Conservation (phyloP, 495 filamentous ascomycete genomes). For the Penicillium parvum region DNA sequence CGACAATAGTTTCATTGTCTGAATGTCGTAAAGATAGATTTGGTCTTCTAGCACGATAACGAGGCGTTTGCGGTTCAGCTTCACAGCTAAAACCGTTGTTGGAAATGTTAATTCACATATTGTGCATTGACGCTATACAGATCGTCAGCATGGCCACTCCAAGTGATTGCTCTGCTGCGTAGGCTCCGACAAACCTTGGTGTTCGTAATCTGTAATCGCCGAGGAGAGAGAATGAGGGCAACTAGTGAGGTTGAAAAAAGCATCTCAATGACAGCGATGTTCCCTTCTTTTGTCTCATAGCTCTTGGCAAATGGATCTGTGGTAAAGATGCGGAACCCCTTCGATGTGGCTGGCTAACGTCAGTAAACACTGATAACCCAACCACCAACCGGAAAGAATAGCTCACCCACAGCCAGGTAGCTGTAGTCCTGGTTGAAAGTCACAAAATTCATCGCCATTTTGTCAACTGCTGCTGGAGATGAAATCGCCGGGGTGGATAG, state of each 20-base stretch:
- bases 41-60: slow-evolving; percentile 91
- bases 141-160: slow-evolving; percentile 4
- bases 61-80: slow-evolving; percentile 88
- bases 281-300: slow-evolving; percentile 87
- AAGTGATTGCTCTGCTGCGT: not conserved
- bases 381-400: not conserved
- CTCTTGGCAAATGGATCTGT: slow-evolving; percentile 93
- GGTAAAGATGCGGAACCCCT: slow-evolving; percentile 91
- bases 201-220: slow-evolving; percentile 90
- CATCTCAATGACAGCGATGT: slow-evolving; percentile 95
- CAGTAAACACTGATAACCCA: slow-evolving; percentile 12
- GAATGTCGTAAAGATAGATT: slow-evolving; percentile 97
- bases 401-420: slow-evolving; percentile 84
- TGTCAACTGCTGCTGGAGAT: slow-evolving; percentile 15
- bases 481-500: slow-evolving; percentile 8
- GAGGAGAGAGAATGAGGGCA: slow-evolving; percentile 81
- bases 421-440: slow-evolving; percentile 99
- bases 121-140: slow-evolving; percentile 72
- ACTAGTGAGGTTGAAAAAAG: slow-evolving; percentile 98
- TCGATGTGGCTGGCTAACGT: slow-evolving; percentile 64
- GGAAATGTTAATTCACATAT: slow-evolving; percentile 99
- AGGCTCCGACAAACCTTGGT: slow-evolving; percentile 68
- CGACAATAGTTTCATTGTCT: slow-evolving; percentile 90
- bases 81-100: slow-evolving; percentile 85
- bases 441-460: slow-evolving; percentile 87